phyloP scores from a whole-genome alignment of 306 rosid species.

The Cyclanthera cordifolia region DNA sequence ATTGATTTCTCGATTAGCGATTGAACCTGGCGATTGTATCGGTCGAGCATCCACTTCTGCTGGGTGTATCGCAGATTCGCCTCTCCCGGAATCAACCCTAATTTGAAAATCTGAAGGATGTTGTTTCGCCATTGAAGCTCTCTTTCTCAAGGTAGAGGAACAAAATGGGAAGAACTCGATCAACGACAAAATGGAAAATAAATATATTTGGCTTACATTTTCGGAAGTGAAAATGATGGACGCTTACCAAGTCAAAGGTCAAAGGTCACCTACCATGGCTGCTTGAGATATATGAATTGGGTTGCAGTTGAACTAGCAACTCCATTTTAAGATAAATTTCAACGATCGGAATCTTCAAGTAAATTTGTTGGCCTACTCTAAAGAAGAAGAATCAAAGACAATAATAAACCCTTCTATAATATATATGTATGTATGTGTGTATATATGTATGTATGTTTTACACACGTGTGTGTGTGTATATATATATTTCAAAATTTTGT shows the following conservation, averaged over 20 bases:
- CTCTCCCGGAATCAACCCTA: slow-evolving; percentile 32
- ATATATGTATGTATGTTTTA: too few species aligned
- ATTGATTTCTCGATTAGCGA: slow-evolving; percentile 30
- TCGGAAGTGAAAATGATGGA: background rate
- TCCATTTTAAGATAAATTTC: background rate
- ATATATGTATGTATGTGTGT: too few species aligned
- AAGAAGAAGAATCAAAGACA: background rate
- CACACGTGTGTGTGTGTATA: too few species aligned
- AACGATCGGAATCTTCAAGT: background rate
- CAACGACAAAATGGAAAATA: background rate
- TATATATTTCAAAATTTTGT: too few species aligned
- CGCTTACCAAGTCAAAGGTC: slow-evolving; percentile 3
- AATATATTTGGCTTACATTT: background rate
- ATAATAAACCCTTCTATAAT: background rate
- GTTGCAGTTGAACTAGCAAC: background rate
- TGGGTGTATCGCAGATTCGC: slow-evolving; percentile 42
- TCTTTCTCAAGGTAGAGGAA: background rate
- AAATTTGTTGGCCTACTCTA: slow-evolving; percentile 2
- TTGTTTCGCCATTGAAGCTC: slow-evolving; percentile 34
- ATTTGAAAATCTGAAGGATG: slow-evolving; percentile 29
- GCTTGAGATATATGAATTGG: too few species aligned
- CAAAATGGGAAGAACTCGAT: background rate
- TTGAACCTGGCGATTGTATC: slow-evolving; percentile 20
- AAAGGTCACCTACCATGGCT: background rate
- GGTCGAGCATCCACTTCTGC: slow-evolving; percentile 25